Evolutionary conservation across 2,329 filamentous ascomycete species (phyloP).

Genomic region (Tolypocladium guangdongense): DNA sequence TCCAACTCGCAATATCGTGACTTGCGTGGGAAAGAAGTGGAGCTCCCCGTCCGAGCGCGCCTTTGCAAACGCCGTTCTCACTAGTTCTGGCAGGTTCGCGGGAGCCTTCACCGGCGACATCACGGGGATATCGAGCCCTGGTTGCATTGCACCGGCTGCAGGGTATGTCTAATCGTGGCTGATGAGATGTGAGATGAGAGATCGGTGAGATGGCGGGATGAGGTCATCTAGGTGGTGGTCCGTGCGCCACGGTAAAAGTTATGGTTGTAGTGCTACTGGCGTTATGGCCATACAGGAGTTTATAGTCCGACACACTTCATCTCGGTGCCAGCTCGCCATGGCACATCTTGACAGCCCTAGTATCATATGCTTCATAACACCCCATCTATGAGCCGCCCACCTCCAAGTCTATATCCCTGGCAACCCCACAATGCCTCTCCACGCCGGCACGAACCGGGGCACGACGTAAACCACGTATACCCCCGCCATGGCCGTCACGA

Average conservation of each 20-base stretch:
- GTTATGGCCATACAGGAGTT: too few relatives aligned
- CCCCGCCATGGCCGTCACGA: slow-evolving; percentile 34
- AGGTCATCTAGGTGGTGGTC: neutral
- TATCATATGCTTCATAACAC: neutral
- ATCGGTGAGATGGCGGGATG: neutral
- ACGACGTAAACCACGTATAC: slow-evolving; percentile 41
- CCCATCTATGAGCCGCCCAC: neutral
- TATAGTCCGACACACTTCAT: too few relatives aligned
- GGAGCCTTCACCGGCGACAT: slow-evolving; percentile 32
- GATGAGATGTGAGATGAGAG: neutral
- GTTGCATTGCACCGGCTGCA: neutral
- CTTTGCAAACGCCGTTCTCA: slow-evolving; percentile 35
- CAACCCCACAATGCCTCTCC: slow-evolving; percentile 35
- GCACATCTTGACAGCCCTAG: neutral
- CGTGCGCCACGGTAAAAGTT: too few relatives aligned
- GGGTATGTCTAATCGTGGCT: neutral
- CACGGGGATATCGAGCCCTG: neutral
- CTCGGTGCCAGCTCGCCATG: too few relatives aligned
- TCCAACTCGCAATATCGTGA: slow-evolving; percentile 32
- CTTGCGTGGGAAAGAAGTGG: slow-evolving; percentile 43
- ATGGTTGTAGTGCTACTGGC: too few relatives aligned
- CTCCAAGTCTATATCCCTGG: slow-evolving; percentile 32
- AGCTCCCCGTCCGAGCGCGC: slow-evolving; percentile 38
- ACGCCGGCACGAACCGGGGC: slow-evolving; percentile 35
- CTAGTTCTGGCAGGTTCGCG: slow-evolving; percentile 37